Evolutionary conservation across 1,139 yeast genomes (phyloP).

Genomic region (Scheffersomyces lignicola): DNA sequence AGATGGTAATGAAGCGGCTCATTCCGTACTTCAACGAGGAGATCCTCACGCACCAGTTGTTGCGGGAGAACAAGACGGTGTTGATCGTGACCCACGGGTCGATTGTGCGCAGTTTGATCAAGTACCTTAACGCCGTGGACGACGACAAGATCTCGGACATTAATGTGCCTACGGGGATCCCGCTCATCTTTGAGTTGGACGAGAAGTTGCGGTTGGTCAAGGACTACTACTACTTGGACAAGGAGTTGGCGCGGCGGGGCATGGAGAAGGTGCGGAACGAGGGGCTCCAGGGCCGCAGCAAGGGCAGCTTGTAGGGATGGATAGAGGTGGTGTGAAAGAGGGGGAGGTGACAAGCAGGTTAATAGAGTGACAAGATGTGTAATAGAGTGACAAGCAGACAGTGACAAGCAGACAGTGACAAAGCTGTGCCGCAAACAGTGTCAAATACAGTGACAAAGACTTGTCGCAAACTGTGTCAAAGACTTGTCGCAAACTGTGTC

Average conservation of each 20-base stretch:
- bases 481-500: no score
- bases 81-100: slow-evolving; percentile 77
- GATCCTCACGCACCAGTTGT: slow-evolving; percentile 35
- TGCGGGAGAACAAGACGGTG: slow-evolving; percentile 45
- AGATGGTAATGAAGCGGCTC: slow-evolving; percentile 63
- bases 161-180: slow-evolving; percentile 79
- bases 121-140: slow-evolving; percentile 53
- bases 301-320: no score
- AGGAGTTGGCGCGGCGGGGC: slow-evolving; percentile 64
- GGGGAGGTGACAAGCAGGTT: no score
- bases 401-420: no score
- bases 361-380: no score
- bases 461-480: no score
- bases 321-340: no score
- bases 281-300: no score
- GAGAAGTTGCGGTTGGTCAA: slow-evolving; percentile 42
- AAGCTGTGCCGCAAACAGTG: no score
- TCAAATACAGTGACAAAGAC: no score
- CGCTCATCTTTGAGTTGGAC: slow-evolving; percentile 57
- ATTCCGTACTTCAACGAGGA: slow-evolving; percentile 52
- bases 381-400: no score
- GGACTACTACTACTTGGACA: slow-evolving; percentile 62
- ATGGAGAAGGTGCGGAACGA: slow-evolving; percentile 66
- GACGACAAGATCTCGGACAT: slow-evolving; percentile 65
- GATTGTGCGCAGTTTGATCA: slow-evolving; percentile 67